Evolutionary conservation across 805 yeast genomes (phyloP).

Genomic region (Kluyveromyces wickerhamii): DNA sequence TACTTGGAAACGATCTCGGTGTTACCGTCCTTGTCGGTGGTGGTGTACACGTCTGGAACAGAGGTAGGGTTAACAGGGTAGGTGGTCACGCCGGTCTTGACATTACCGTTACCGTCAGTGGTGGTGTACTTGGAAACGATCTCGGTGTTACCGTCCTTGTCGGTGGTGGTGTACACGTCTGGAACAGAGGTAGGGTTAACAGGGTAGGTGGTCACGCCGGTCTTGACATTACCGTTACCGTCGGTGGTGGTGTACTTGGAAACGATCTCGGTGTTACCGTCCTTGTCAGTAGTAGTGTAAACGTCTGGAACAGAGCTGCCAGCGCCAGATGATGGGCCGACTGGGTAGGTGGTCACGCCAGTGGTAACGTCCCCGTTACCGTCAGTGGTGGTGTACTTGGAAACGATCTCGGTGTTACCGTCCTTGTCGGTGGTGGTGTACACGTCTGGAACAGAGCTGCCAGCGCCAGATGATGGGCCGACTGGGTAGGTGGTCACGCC

Average conservation of each 20-base stretch:
- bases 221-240: background rate
- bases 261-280: background rate
- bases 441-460: conserved; percentile 1
- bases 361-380: background rate
- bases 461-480: too few relatives aligned
- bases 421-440: conserved; percentile 4
- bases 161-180: conserved; percentile 3
- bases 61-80: background rate
- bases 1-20: conserved; percentile 3
- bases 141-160: conserved; percentile 1
- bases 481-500: conserved; percentile 2
- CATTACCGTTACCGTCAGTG: conserved; percentile 1
- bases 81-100: conserved; percentile 2
- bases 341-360: conserved; percentile 1
- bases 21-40: background rate
- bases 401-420: conserved; percentile 5
- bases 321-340: background rate
- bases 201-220: conserved; percentile 1
- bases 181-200: conserved; percentile 3
- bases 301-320: background rate
- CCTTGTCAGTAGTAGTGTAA: conserved; percentile 1
- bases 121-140: conserved; percentile 3
- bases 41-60: conserved; percentile 2
- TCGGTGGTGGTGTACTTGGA: background rate
- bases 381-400: conserved; percentile 3